phyloP scores from a whole-genome alignment of 1,139 yeast species.

The Saccharomyces hybrid region DNA sequence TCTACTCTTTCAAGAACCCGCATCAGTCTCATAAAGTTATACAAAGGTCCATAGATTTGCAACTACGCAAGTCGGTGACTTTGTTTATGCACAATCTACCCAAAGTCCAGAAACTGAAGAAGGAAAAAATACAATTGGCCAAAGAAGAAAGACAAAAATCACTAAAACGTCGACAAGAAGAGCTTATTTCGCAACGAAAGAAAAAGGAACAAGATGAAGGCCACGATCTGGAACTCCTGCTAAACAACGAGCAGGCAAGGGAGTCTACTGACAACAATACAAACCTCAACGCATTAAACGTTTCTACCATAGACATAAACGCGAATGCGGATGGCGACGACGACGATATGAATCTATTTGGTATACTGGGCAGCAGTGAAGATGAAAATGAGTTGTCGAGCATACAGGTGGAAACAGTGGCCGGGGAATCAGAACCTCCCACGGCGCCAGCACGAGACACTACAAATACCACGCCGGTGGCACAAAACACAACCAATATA shows the following conservation, averaged over 20 bases:
- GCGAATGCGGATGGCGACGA: conserved; percentile 14
- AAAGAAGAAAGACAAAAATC: conserved; percentile 12
- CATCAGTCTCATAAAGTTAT: conserved; percentile 9
- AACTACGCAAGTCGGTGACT: conserved; percentile 3
- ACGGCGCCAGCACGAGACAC: conserved; percentile 1
- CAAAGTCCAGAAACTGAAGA: conserved; percentile 7
- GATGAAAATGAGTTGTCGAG: conserved; percentile 13
- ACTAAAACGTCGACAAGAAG: conserved; percentile 3
- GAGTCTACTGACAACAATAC: neutral
- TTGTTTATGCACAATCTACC: conserved; percentile 7
- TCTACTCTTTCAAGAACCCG: neutral
- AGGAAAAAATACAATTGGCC: conserved; percentile 10
- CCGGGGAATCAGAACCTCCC: neutral
- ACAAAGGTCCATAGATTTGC: conserved; percentile 3
- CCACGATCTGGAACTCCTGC: conserved; percentile 7
- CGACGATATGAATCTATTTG: conserved; percentile 24
- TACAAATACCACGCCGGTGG: neutral
- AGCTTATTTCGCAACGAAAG: conserved; percentile 7
- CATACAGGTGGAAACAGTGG: neutral
- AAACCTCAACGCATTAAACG: conserved; percentile 3
- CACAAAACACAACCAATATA: neutral
- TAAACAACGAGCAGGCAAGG: neutral
- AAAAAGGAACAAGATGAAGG: conserved; percentile 11
- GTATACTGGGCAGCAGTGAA: conserved; percentile 20
- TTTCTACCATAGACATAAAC: conserved; percentile 12